Conservation (phyloP, 2,329 filamentous ascomycete genomes). For the Colletotrichum cereale region DNA sequence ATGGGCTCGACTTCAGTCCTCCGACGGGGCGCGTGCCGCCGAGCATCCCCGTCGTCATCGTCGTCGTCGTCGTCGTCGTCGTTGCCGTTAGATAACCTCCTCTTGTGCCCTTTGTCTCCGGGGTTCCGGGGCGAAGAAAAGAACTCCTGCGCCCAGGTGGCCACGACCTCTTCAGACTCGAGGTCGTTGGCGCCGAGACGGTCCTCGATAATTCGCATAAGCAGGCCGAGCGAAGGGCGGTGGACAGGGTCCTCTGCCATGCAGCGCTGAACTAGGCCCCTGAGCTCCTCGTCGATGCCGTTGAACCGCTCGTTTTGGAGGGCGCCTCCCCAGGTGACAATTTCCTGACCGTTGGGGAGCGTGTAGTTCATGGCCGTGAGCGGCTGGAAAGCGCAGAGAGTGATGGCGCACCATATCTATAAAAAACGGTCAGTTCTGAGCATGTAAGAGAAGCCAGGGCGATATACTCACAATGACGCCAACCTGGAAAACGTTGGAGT, state of each 20-base stretch:
- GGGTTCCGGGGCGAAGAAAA: slow-evolving; percentile 23
- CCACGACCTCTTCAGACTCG: slow-evolving; percentile 37
- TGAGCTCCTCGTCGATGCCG: slow-evolving; percentile 43
- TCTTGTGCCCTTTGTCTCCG: neutral
- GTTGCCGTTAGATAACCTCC: neutral
- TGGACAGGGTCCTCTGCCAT: slow-evolving; percentile 45
- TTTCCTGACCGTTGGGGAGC: neutral
- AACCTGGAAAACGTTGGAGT: slow-evolving; percentile 41
- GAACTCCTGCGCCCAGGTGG: slow-evolving; percentile 34
- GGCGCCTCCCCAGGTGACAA: slow-evolving; percentile 34
- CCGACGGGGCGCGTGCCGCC: slow-evolving; percentile 1
- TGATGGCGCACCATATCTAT: slow-evolving; percentile 40
- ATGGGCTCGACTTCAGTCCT: neutral
- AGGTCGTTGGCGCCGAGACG: slow-evolving; percentile 40
- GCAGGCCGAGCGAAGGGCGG: slow-evolving; percentile 44
- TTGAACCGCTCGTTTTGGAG: slow-evolving; percentile 22
- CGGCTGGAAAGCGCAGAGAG: slow-evolving; percentile 6
- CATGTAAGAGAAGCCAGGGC: too few species aligned
- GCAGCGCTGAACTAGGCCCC: slow-evolving; percentile 44
- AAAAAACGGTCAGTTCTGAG: neutral
- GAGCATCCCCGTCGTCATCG: neutral
- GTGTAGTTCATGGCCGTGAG: neutral
- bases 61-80: neutral
- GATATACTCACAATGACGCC: slow-evolving; percentile 36
- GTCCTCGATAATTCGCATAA: slow-evolving; percentile 41